A percentile compares a stretch with the other conserved stretches of the same genome.
These are phyloP conservation scores for Cavenderia fasciculata DNA, from an alignment of 78 protist genomes.

Conservation along the genomic window DNA sequence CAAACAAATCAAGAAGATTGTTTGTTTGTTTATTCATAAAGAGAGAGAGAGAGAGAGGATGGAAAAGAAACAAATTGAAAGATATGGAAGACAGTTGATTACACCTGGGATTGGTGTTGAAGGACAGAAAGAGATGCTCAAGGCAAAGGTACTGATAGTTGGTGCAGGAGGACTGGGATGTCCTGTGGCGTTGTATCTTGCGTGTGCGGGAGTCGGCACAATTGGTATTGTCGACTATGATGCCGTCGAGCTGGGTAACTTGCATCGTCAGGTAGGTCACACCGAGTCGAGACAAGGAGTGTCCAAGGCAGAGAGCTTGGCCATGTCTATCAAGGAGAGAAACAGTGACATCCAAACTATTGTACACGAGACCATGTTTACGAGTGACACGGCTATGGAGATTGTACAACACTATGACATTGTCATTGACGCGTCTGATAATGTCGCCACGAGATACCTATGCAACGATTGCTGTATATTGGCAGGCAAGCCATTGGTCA, in stretches of 20 bases:
- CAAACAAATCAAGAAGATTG: no score
- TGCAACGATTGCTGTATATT: conserved; percentile 85
- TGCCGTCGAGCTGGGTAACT: conserved; percentile 83
- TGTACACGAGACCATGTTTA: conserved; percentile 27
- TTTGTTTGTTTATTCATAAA: no score
- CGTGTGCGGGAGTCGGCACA: conserved; percentile 90
- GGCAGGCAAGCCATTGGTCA: conserved; percentile 84
- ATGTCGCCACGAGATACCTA: conserved; percentile 82
- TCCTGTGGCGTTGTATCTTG: conserved; percentile 86
- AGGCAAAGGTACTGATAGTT: conserved; percentile 74
- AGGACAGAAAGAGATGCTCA: conserved; percentile 60
- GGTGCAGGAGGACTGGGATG: conserved; percentile 95
- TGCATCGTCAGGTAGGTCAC: conserved; percentile 90
- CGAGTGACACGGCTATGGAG: conserved; percentile 76
- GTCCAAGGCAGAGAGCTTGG: conserved; percentile 78
- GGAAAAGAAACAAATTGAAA: conserved; percentile 67
- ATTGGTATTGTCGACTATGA: conserved; percentile 88
- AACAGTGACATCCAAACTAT: conserved; percentile 43
- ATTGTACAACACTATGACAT: conserved; percentile 79
- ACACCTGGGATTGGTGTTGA: conserved; percentile 81
- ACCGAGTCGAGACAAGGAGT: conserved; percentile 21
- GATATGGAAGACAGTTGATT: conserved; percentile 86
- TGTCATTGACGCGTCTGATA: conserved; percentile 91
- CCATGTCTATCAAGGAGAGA: neutral
- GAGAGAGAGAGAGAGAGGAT: conserved; percentile 17